Evolutionary conservation across 305 asterid species (phyloP).

Genomic region (Ajuga reptans): DNA sequence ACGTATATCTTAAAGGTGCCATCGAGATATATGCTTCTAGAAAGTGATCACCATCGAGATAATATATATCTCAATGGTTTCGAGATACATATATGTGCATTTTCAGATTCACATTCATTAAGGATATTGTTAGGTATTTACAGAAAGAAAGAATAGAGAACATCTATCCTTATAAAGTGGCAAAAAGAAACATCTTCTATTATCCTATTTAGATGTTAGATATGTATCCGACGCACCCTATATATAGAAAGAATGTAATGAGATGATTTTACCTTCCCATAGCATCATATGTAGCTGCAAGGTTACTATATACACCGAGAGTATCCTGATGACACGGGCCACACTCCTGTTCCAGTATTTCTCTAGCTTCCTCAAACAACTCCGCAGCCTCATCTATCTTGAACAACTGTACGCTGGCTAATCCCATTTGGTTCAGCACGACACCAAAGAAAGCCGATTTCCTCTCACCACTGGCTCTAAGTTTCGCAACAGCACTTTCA

Average conservation of each 20-base stretch:
- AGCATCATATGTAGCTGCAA: slow-evolving; percentile 98
- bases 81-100: too few relatives aligned
- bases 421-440: slow-evolving; percentile 93
- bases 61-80: too few relatives aligned
- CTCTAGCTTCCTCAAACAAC: slow-evolving; percentile 94
- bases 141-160: too few relatives aligned
- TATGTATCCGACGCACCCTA: too few relatives aligned
- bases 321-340: slow-evolving; percentile 96
- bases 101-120: too few relatives aligned
- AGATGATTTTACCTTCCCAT: slow-evolving; percentile 74
- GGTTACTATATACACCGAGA: slow-evolving; percentile 92
- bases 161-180: too few relatives aligned
- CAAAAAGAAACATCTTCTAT: too few relatives aligned
- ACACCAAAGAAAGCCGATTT: slow-evolving; percentile 93
- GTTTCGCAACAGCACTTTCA: slow-evolving; percentile 70
- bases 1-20: too few relatives aligned
- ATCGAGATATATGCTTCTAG: too few relatives aligned
- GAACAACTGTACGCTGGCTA: slow-evolving; percentile 89
- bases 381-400: slow-evolving; percentile 94
- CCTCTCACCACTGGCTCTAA: slow-evolving; percentile 84
- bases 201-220: too few relatives aligned
- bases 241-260: not conserved
- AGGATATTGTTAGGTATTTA: too few relatives aligned
- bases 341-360: slow-evolving; percentile 77
- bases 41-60: too few relatives aligned